These are phyloP conservation scores for Suillus hirtellus DNA, from an alignment of 768 basidiomycete genomes.

Conservation along the genomic window DNA sequence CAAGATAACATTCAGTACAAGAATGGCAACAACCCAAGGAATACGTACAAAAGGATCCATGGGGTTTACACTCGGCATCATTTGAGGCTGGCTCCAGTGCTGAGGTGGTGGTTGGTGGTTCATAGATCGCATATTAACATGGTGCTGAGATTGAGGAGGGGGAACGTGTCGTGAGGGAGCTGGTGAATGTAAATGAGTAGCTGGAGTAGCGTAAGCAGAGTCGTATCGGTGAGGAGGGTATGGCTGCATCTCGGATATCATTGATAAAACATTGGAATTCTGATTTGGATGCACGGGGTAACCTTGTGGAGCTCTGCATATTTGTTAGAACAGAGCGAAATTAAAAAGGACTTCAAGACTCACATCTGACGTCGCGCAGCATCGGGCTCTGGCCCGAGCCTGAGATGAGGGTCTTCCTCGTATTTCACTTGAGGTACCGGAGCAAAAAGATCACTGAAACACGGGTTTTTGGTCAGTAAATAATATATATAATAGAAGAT, in stretches of 20 bases:
- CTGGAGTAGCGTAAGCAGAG: constrained; percentile 41
- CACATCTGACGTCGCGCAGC: constrained; percentile 48
- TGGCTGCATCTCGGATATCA: constrained; percentile 59
- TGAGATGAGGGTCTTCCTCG: constrained; percentile 6
- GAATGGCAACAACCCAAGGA: constrained; percentile 6
- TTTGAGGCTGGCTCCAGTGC: constrained; percentile 54
- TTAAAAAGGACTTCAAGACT: constrained; percentile 24
- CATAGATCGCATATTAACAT: constrained; percentile 50
- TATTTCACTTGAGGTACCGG: constrained; percentile 4
- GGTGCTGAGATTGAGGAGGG: constrained; percentile 29
- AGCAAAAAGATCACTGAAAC: constrained; percentile 1
- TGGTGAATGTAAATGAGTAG: constrained; percentile 29
- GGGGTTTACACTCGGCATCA: constrained; percentile 48
- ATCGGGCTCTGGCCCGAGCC: constrained; percentile 44
- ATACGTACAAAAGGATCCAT: constrained; percentile 67
- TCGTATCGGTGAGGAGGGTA: constrained; percentile 60
- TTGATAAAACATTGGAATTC: constrained; percentile 46
- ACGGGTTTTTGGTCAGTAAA: constrained; percentile 9
- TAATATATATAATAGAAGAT: neutral
- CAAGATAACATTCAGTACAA: constrained; percentile 6
- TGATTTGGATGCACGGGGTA: constrained; percentile 46
- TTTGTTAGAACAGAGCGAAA: constrained; percentile 16
- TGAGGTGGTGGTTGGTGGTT: constrained; percentile 44
- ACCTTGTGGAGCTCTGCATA: constrained; percentile 41
- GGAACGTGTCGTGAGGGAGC: constrained; percentile 41